Evolutionary conservation across 176 grass and related monocot species (phyloP), one percentile per base, ranked within the genome.

Genomic region (Microstegium vimineum): DNA sequence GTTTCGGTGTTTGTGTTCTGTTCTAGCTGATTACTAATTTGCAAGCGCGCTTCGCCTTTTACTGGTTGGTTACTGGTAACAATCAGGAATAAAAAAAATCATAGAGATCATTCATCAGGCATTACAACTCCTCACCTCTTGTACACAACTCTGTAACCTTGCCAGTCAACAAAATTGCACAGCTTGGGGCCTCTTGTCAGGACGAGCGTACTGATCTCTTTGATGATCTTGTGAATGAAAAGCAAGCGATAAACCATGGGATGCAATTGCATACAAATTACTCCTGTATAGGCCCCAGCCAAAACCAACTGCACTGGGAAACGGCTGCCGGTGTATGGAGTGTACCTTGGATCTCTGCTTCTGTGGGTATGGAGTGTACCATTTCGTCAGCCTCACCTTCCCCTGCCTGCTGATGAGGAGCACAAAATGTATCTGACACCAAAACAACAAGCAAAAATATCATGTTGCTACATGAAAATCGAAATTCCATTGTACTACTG

Each of bases 81-180:
- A 71, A 31, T 57, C 30, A 66, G 17, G 27, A 31, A 62, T 14
- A 12, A 1, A n/a, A 0, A 35, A 28, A 1, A 30, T 59, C 20
- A 62, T 31, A 46, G 3, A 23, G 12, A 64, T 31, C 57, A 62
- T 56, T 54, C 23, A 8, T 59, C 56, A 25, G 56, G 56, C 22
- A 15, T 12, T 20, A 23, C 15, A 14, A 15, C 5, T 66, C 30
- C 78, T 18, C 86, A 95, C 93, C 93, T 90, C 84, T 88, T 90
- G 25, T 95, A 95, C 8, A 95, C 90, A 84, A 95, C 71, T 81
- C 87, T 95, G 85, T 82, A 88, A 23, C 93, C 85, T 47, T 79
- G 91, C 93, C 93, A 95, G n/a, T 95, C 90, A 34, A 95, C 85
- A 81, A 95, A 90, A 68, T 95, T 95, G 82, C 90, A 90, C 64